These are phyloP conservation scores for Mrakia frigida DNA, from an alignment of 768 basidiomycete species.

Conservation along the genomic window DNA sequence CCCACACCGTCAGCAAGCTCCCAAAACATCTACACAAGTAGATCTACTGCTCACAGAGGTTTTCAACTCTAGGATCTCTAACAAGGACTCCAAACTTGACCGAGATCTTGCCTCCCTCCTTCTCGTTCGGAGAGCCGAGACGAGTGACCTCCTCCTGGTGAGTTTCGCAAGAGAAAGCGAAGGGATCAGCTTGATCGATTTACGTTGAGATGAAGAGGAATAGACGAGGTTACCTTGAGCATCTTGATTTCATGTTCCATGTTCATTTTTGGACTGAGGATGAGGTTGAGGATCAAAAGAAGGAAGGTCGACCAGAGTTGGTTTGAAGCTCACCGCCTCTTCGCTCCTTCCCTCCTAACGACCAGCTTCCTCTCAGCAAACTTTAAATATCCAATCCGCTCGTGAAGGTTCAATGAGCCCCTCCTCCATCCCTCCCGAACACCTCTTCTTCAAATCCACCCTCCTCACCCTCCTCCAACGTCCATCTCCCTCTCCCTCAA, in stretches of 20 bases:
- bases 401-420: not conserved
- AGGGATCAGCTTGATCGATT: too few species aligned
- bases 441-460: not conserved
- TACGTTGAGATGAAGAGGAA: not conserved
- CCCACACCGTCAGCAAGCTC: not conserved
- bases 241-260: slow-evolving; percentile 20
- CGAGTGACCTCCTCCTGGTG: slow-evolving; percentile 16
- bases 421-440: not conserved
- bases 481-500: not conserved
- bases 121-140: slow-evolving; percentile 10
- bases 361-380: not conserved
- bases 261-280: slow-evolving; percentile 2
- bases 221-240: not conserved
- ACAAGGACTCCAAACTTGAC: slow-evolving; percentile 27
- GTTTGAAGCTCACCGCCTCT: not conserved
- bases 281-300: not conserved
- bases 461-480: not conserved
- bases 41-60: slow-evolving; percentile 15
- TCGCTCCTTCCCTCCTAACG: not conserved
- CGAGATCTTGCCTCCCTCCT: slow-evolving; percentile 11
- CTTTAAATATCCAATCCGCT: not conserved
- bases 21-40: not conserved
- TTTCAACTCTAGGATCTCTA: slow-evolving; percentile 18
- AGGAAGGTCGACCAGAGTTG: too few species aligned
- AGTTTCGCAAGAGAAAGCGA: too few species aligned